Evolutionary conservation across 192 early-diverging fungal species (phyloP).

Genomic region (Entomortierella lignicola): DNA sequence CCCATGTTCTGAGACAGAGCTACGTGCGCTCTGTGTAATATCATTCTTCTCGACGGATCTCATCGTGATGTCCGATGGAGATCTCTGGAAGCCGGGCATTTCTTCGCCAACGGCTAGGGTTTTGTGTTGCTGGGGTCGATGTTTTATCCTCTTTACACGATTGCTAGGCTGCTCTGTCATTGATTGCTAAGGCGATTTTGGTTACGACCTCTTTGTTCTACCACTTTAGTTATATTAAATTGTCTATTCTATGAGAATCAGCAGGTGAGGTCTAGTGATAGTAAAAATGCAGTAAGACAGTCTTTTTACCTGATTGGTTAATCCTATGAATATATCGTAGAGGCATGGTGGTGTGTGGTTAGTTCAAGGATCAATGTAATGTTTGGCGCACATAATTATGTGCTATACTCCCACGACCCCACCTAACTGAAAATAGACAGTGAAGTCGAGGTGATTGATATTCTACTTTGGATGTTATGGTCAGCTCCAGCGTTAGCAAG

Average conservation of each 20-base stretch:
- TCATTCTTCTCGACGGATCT: slow-evolving; percentile 1
- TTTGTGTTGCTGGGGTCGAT: slow-evolving; percentile 7
- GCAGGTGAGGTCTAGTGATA: too few relatives aligned
- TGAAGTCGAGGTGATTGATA: slow-evolving; percentile 17
- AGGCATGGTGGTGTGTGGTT: not conserved
- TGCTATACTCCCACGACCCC: not conserved
- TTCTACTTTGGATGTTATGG: not conserved
- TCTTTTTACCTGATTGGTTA: too few relatives aligned
- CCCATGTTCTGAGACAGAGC: not conserved
- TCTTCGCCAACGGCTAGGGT: not conserved
- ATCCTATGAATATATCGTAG: not conserved
- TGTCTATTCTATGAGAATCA: too few relatives aligned
- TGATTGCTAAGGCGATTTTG: not conserved
- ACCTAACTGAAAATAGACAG: not conserved
- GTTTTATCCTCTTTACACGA: slow-evolving; percentile 28
- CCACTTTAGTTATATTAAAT: too few relatives aligned
- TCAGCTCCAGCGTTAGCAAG: not conserved
- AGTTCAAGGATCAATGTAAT: not conserved
- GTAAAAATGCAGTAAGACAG: too few relatives aligned
- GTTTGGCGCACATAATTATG: not conserved
- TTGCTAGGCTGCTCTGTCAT: slow-evolving; percentile 26
- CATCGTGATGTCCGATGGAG: slow-evolving; percentile 1
- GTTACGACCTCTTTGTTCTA: not conserved
- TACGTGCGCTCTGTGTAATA: not conserved
- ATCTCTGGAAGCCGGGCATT: slow-evolving; percentile 9